Evolutionary conservation across 176 grass and related monocot species (phyloP), one percentile per base, ranked within the genome.

Genomic region (Carex cristatella): DNA sequence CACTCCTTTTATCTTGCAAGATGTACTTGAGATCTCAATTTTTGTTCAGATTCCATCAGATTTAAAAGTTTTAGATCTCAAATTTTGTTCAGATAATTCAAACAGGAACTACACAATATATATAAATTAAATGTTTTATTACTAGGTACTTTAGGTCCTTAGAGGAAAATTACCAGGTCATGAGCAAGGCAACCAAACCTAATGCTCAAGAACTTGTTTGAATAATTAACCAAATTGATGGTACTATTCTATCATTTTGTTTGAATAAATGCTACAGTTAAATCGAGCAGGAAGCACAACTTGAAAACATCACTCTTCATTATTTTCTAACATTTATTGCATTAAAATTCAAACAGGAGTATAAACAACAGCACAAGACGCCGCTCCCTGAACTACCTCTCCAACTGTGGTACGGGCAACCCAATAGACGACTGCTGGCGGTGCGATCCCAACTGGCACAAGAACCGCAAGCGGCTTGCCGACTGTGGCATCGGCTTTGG

Each of bases 361-460:
- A 81, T 70, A 67, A 82, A 44, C 14, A 96, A 88, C 89, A 91
- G 85, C 80, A 93, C 91, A 14, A 30, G 80, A 6, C 91, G 94
- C 31, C 82, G 89, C 61, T 85, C 70, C 10, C 89, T 92, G 15
- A 87, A 84, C 1, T 93, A 89, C 85, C 91, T 93, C 63, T 93
- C 94, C 2, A 40, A 40, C 38, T 91, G 91, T 35, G 94, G 91
- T 18, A 96, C 89, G 0, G 94, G 94, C 31, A 96, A 96, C 70
- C 89, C 94, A 5, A 93, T 96, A 76, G 94, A 96, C 32, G 94
- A 96, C 85, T 96, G 94, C 81, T 96, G 94, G 94, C 89, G 94
- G 14, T 96, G 91, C 10, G 94, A 96, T 75, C 59, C 80, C 0
- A 86, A 91, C 33, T 96, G 94, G 94, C 94, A 96, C 69, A 58